Percentiles rank a stretch among this genome's conserved stretches.
These are phyloP conservation scores for Phytophthora colocasiae DNA, from an alignment of 352 stramenopile genomes.

Conservation along the genomic window DNA sequence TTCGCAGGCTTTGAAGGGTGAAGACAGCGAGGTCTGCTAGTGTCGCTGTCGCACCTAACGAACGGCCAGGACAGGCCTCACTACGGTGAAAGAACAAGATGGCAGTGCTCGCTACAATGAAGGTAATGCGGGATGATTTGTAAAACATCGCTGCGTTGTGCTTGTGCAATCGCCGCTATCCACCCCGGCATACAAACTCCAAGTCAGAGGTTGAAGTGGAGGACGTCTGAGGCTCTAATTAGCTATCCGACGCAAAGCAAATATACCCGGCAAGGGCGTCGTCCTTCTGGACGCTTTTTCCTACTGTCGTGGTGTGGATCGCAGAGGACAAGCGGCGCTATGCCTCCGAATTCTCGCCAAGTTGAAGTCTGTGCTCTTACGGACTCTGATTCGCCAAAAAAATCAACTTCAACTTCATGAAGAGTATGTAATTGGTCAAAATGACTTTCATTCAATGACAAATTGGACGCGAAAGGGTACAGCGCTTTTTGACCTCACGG, in stretches of 20 bases:
- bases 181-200: constrained; percentile 27
- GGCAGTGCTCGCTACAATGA: too few relatives aligned
- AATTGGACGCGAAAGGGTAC: constrained; percentile 28
- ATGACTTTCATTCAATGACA: constrained; percentile 11
- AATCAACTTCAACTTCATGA: constrained; percentile 30
- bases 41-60: constrained; percentile 6
- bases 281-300: constrained; percentile 13
- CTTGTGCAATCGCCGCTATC: constrained; percentile 28
- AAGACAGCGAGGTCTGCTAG: background rate
- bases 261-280: background rate
- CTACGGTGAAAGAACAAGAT: too few relatives aligned
- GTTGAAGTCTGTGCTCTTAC: constrained; percentile 31
- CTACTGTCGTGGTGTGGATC: background rate
- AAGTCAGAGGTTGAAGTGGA: constrained; percentile 34
- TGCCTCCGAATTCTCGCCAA: constrained; percentile 22
- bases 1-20: background rate
- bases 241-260: background rate
- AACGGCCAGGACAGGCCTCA: background rate
- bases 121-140: constrained; percentile 19
- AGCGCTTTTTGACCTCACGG: constrained; percentile 11
- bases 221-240: constrained; percentile 6
- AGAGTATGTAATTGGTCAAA: constrained; percentile 37
- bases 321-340: constrained; percentile 1
- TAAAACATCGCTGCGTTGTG: constrained; percentile 29
- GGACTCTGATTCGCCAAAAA: constrained; percentile 40